These are phyloP conservation scores for Penicillium sp. DNA, from an alignment of 2,329 filamentous ascomycete genomes.

Conservation along the genomic window DNA sequence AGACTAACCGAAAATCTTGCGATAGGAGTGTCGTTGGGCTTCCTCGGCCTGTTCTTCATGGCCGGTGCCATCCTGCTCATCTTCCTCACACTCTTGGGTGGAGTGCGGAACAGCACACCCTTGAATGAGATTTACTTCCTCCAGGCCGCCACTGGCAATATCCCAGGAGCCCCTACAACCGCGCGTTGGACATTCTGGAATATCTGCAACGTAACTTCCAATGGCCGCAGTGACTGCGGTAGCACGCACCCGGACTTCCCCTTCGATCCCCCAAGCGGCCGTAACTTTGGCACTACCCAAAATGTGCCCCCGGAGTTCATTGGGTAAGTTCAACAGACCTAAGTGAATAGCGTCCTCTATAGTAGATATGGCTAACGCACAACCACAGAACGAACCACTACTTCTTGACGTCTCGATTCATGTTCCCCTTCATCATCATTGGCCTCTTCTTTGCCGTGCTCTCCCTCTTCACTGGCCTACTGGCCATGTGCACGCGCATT, in stretches of 20 bases:
- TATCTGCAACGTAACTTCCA: slow-evolving; percentile 65
- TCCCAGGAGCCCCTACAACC: slow-evolving; percentile 65
- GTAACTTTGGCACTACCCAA: slow-evolving; percentile 61
- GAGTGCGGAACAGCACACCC: slow-evolving; percentile 56
- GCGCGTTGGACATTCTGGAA: slow-evolving; percentile 93
- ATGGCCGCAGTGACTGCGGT: slow-evolving; percentile 65
- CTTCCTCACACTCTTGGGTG: slow-evolving; percentile 67
- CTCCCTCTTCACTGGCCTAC: slow-evolving; percentile 49
- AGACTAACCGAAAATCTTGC: slow-evolving; percentile 11
- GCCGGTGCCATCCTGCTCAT: slow-evolving; percentile 64
- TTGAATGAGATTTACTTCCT: slow-evolving; percentile 84
- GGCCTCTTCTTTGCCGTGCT: slow-evolving; percentile 70
- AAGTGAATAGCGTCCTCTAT: background rate
- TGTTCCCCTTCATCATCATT: slow-evolving; percentile 89
- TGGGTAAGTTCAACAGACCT: slow-evolving; percentile 44
- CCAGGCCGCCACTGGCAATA: slow-evolving; percentile 71
- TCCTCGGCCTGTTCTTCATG: slow-evolving; percentile 63
- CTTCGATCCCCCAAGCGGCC: slow-evolving; percentile 59
- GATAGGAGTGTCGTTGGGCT: slow-evolving; percentile 57
- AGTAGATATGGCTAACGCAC: background rate
- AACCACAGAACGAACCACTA: slow-evolving; percentile 60
- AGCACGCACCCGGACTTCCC: slow-evolving; percentile 63
- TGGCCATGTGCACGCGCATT: slow-evolving; percentile 56
- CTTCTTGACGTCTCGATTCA: slow-evolving; percentile 87
- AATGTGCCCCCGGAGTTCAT: slow-evolving; percentile 59